Base-by-base conservation (phyloP, 495 filamentous ascomycete species). In the Penicillium chermesinum region DNA sequence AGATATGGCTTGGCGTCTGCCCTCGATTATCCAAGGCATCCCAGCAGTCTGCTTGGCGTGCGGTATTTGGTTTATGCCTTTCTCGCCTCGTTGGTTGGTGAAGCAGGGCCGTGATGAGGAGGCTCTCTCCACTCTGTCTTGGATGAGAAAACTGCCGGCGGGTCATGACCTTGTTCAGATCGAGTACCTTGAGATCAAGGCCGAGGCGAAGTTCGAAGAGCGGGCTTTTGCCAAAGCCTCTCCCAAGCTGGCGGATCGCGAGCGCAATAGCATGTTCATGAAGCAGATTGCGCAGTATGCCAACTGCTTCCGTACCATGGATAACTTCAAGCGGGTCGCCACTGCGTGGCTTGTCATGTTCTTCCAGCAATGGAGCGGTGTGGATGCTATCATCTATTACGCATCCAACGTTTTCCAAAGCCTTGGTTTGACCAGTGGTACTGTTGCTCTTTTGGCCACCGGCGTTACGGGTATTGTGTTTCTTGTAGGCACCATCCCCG, bases 391-490 rank as follows among this genome's bases (percentile, higher is more conserved):
- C 22, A 62, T 73, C 32, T 69, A 70, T 50, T 57, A 64, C 35
- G 69, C 69, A 2, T 65, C 69, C 14, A 59, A 67, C 25, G 59
- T 71, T 13, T 62, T 73, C 58, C 74, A 85, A 56, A 89, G 88
- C 66, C 88, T 89, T 63, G 83, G 89, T 65, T 84, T 91, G 71
- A 90, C 88, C 67, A 86, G 83, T 59, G 83, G 83, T 33, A 87
- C 85, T 14, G 76, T 79, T 45, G 88, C 88, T 72, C 81, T 90
- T 58, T 64, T 82, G 50, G 62, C 71, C 51, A 73, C 81, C 20
- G 82, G 73, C 50, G 68, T 84, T 47, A 83, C 89, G 57, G 54
- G 53, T 27, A 79, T 87, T 63, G 74, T 82, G 6, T 91, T 91
- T 75, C 55, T 89, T 33, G 85, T 88, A 58, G 76, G 75, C 47